Percentiles rank a stretch among this genome's conserved stretches.
Conservation (phyloP, 78 protist species). For the Pigoraptor vietnamica region DNA sequence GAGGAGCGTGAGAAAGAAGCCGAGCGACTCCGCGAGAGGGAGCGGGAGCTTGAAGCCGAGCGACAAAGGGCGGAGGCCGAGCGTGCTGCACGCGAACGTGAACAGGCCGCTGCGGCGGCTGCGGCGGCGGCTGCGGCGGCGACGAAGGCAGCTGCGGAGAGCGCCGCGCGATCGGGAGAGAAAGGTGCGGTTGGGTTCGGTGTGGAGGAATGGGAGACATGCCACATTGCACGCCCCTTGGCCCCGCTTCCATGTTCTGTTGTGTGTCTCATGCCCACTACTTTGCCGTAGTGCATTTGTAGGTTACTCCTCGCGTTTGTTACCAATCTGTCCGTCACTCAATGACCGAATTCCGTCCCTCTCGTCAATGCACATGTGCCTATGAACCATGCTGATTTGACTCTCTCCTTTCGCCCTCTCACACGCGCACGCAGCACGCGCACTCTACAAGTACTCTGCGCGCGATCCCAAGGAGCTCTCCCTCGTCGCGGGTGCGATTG, state of each 20-base stretch:
- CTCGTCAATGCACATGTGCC: no score
- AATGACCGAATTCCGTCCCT: no score
- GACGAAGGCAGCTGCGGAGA: neutral
- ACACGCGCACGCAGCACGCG: neutral
- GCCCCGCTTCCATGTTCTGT: no score
- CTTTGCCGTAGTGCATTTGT: no score
- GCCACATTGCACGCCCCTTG: no score
- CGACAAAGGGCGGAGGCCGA: neutral
- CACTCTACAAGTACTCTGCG: neutral
- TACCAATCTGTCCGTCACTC: no score
- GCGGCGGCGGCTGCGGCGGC: neutral
- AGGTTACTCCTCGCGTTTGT: no score
- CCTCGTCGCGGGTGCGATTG: neutral
- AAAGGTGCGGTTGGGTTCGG: no score
- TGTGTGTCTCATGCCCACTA: no score
- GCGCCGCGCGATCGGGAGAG: neutral
- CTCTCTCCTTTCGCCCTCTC: neutral
- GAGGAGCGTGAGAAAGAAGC: neutral
- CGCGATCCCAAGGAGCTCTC: neutral
- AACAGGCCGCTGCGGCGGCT: neutral
- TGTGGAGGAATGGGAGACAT: no score
- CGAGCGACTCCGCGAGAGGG: no score
- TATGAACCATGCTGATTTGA: neutral
- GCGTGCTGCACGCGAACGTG: neutral
- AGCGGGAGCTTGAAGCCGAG: neutral